Evolutionary conservation across 306 rosid species (phyloP), one percentile per base, ranked within the genome.

Genomic region (Prunus mume): DNA sequence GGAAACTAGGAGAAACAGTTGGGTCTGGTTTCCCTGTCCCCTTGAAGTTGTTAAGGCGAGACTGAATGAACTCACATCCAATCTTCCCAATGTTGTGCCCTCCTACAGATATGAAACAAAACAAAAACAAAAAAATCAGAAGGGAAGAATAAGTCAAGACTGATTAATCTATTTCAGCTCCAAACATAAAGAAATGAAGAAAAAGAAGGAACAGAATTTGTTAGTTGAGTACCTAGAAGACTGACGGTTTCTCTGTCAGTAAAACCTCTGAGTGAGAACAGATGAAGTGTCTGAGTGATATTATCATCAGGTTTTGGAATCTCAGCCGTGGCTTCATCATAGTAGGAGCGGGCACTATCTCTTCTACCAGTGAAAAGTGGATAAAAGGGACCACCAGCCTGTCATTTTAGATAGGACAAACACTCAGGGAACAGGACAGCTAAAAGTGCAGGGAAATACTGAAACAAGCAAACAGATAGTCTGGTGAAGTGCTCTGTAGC

Each of bases 301-400:
- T 80, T 73, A 52, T 85, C 95, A 63, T 90, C 90, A 6, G 97
- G 97, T 32, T 82, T 86, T 3, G 97, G 97, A 85, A 95, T 85
- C 68, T 86, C 86, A 10, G 84, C 81, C 72, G 65, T 69, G 71
- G 97, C 97, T 34, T 86, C 88, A 18, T 75, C 76, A 7, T 49
- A 87, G 78, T 76, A 94, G 12, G 97, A 87, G 58, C 54, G 80
- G 32, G 20, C 73, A 78, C 93, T 92, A 71, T 94, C 98, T 76
- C 82, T 86, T 70, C 97, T 79, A 28, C 95, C 96, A 0, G 96
- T 94, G 71, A 89, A 79, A 68, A 90, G 86, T 20, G 93, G 96
- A 84, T 86, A 94, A 80, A 86, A 94, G 24, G 98, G 97, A 2
- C 97, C 97, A 65, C 96, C 96, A 65, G 95, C 91, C 98, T 92